These are phyloP conservation scores for Lactuca sativa DNA, from an alignment of 129 eudicot species.

Conservation along the genomic window DNA sequence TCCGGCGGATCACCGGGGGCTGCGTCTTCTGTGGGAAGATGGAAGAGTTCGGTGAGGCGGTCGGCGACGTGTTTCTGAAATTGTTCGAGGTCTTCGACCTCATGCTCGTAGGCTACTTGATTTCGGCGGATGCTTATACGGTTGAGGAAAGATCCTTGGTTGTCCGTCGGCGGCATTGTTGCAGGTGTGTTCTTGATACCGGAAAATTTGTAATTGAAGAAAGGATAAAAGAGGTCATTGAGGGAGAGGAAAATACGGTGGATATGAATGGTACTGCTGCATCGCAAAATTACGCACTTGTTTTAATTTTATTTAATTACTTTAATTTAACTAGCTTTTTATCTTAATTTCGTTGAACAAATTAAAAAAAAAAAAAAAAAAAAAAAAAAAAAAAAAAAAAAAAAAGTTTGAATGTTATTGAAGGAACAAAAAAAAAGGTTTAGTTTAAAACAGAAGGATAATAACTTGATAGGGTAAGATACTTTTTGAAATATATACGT, in stretches of 20 bases:
- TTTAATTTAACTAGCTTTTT: too few species aligned
- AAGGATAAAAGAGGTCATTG: background rate
- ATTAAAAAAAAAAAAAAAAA: too few species aligned
- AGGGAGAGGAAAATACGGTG: conserved; percentile 7
- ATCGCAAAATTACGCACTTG: too few species aligned
- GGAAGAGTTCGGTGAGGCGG: conserved; percentile 62
- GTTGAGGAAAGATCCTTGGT: conserved; percentile 74
- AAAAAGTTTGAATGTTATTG: too few species aligned
- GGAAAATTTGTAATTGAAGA: background rate
- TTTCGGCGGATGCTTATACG: conserved; percentile 93
- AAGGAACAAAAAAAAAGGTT: too few species aligned
- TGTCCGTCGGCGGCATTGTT: conserved; percentile 65
- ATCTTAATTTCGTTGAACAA: too few species aligned
- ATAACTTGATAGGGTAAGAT: too few species aligned
- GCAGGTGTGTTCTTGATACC: background rate
- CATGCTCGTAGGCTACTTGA: conserved; percentile 66
- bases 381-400: too few species aligned
- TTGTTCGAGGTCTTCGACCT: conserved; percentile 71
- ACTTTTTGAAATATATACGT: too few species aligned
- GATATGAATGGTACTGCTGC: conserved; percentile 10
- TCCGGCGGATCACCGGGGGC: conserved; percentile 22
- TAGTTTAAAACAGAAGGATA: too few species aligned
- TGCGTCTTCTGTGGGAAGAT: conserved; percentile 32
- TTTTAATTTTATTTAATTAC: too few species aligned
- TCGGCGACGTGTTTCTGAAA: conserved; percentile 71